These are phyloP conservation scores for Fremontodendron californicum DNA, from an alignment of 345 rosid genomes.

Conservation along the genomic window DNA sequence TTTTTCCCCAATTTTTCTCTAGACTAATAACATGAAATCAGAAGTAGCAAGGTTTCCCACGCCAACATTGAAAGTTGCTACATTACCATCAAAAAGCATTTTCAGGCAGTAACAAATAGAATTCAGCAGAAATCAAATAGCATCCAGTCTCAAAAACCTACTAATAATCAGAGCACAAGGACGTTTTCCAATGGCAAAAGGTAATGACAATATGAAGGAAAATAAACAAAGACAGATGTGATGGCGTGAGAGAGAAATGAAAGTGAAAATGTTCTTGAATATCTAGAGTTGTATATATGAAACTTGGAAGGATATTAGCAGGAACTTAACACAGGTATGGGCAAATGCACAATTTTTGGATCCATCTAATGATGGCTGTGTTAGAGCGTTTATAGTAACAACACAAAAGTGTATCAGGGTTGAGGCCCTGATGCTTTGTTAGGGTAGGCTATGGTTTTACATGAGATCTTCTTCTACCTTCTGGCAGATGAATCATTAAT, in stretches of 20 bases:
- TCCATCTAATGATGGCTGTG: neutral
- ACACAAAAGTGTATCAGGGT: neutral
- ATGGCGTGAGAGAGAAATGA: neutral
- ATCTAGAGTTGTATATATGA: neutral
- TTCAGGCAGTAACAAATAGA: neutral
- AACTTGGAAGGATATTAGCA: neutral
- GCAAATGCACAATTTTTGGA: neutral
- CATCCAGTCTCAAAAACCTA: neutral
- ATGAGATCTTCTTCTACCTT: neutral
- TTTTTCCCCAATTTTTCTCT: neutral
- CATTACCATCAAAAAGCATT: neutral
- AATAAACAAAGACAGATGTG: neutral
- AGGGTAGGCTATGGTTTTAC: neutral
- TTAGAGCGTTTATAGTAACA: neutral
- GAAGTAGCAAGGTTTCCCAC: neutral
- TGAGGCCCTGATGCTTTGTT: neutral
- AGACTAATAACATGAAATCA: neutral
- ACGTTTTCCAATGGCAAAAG: neutral
- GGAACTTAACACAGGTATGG: neutral
- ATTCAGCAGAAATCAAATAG: neutral
- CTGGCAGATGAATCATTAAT: neutral
- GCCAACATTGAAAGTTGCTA: neutral
- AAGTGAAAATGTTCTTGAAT: neutral
- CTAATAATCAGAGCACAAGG: neutral
- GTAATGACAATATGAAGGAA: neutral